A percentile compares a stretch with the other conserved stretches of the same genome.
Conservation (phyloP, 305 asterid genomes). For the Salvia sclarea region DNA sequence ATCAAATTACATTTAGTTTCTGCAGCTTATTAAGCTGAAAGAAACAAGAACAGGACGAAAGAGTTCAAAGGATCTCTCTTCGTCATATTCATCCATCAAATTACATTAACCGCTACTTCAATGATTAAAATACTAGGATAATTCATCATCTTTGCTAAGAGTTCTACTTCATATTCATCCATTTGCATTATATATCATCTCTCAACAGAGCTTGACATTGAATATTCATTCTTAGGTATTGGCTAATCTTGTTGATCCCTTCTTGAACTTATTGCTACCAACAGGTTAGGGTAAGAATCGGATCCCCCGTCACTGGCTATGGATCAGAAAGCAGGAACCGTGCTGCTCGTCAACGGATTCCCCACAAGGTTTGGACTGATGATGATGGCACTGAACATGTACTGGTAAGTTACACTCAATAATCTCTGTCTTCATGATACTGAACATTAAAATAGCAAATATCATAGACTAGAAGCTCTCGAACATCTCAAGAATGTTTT, state of each 20-base stretch:
- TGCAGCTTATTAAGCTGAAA: background rate
- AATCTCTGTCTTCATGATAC: background rate
- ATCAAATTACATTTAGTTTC: background rate
- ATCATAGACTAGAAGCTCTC: background rate
- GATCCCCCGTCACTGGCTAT: conserved; percentile 84
- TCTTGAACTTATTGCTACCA: conserved; percentile 13
- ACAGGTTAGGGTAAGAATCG: conserved; percentile 85
- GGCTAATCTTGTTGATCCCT: conserved; percentile 16
- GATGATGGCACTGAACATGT: conserved; percentile 86
- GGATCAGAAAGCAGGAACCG: conserved; percentile 94
- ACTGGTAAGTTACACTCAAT: conserved; percentile 45
- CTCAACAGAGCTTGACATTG: background rate
- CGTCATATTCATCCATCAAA: too few species aligned
- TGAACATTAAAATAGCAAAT: conserved; percentile 5
- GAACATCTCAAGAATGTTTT: conserved; percentile 4
- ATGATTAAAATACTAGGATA: background rate
- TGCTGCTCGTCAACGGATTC: conserved; percentile 92
- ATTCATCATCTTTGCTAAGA: background rate
- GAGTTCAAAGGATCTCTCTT: too few species aligned
- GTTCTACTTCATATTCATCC: conserved; percentile 5
- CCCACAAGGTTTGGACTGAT: conserved; percentile 74
- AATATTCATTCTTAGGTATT: background rate
- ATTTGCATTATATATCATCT: background rate
- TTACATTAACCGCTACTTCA: background rate
- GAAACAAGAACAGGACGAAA: background rate